Base-by-base conservation (phyloP, 2,329 filamentous ascomycete genomes). In the Amesomyces nigricolor region DNA sequence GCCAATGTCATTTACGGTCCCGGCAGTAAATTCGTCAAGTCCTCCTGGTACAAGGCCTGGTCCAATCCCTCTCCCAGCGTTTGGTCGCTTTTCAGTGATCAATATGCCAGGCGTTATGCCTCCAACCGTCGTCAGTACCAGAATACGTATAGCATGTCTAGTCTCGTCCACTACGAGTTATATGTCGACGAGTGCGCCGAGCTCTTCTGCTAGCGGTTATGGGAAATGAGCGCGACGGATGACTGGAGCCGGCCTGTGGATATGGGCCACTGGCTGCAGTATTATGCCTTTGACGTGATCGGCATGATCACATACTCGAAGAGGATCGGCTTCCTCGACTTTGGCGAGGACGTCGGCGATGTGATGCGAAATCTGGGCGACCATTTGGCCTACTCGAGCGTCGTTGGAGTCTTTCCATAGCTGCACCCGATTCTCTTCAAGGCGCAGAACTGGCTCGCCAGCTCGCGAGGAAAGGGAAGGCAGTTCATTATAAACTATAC, bases 231-330 rank as follows among this genome's bases (percentile, higher is more conserved):
- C 3, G 26, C 39, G 16, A 13, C 1, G 2, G 39, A 29, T 11
- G 19, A 2, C 8, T 40, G 37, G 19, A 32, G 35, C 22, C 37
- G 26, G 22, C 29, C 48, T 0, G n/a, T 52, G 8, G 42, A 46
- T 10, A 30, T 52, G 32, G 42, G 32, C n/a, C 43, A 52, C 32
- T 52, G 50, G 50, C 10, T 52, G 42, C 50, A 46, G 32, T 52
- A 42, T 19, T 52, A 39, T n/a, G 50, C 50, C 9, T 52, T 52
- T n/a, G 50, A 46, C 13, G 50, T 52, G 7, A 46, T 52, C 10
- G 30, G 32, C 14, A 26, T 46, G 50, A 46, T 52, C 19, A 52
- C 50, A 1, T 51, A 51, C 48, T 51, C 48, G 39, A 44, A 44
- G 29, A 13, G 48, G 11, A 37, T 51, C 26, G 50, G 50, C 19